Percentiles rank a stretch among this genome's conserved stretches.
Evolutionary conservation across 257 asterid species (phyloP).

Genomic region (Primulina eburnea): DNA sequence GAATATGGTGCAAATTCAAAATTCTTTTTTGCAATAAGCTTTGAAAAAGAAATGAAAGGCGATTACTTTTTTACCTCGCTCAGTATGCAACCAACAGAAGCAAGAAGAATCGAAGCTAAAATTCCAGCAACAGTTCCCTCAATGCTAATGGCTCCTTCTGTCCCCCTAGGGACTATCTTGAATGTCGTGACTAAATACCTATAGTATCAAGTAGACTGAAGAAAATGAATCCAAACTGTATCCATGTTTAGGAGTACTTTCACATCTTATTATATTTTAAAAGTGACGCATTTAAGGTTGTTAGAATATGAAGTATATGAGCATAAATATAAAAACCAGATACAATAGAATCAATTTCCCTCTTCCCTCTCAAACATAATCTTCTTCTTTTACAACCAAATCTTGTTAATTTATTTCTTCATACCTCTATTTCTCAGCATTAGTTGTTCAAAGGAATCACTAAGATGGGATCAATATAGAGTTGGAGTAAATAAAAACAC

Average conservation of each 20-base stretch:
- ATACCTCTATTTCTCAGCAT: constrained; percentile 2
- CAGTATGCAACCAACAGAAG: constrained; percentile 56
- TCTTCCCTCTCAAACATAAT: neutral
- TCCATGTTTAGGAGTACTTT: neutral
- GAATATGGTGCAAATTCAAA: neutral
- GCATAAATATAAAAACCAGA: neutral
- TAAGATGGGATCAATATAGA: constrained; percentile 1
- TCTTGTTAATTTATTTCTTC: neutral
- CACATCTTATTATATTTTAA: neutral
- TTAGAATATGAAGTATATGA: neutral
- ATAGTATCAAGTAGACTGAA: constrained; percentile 14
- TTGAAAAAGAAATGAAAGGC: neutral
- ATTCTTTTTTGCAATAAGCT: neutral
- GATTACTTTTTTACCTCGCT: constrained; percentile 49
- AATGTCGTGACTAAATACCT: constrained; percentile 91
- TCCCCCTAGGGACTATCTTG: constrained; percentile 91
- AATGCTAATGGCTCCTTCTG: constrained; percentile 94
- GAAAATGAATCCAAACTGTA: constrained; percentile 14
- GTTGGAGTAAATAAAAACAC: constrained; percentile 12
- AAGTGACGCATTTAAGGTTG: neutral
- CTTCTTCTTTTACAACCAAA: neutral
- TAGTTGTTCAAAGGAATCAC: neutral
- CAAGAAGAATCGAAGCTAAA: constrained; percentile 78
- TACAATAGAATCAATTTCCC: neutral
- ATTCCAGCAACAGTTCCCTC: constrained; percentile 94